Evolutionary conservation across 1,139 yeast species (phyloP), one percentile per base, ranked within the genome.

Genomic region (Kodamaea derodonti): DNA sequence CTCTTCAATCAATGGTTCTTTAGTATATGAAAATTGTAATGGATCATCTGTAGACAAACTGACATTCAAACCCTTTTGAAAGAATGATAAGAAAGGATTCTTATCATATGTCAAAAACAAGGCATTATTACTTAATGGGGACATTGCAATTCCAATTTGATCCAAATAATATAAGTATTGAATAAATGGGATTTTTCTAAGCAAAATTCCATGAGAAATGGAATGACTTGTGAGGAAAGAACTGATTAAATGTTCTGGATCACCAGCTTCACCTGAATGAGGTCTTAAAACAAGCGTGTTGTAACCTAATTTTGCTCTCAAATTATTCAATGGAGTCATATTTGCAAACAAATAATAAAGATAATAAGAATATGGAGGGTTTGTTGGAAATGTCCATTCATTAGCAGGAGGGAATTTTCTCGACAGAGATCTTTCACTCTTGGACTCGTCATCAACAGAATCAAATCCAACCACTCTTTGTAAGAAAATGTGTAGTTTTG

Each of bases 201-300:
- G 69, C 40, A 90, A 62, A 41, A 94, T 94, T 39, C 99, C 99
- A 55, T 94, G 99, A 29, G 95, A 86, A 42, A 92, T 94, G 35
- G 95, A 86, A 52, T 92, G 95, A 1, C 97, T 80, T 0, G 95
- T 79, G 51, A 94, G 64, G 52, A 84, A 94, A 1, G 98, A 94
- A 37, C 92, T 75, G 29, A 90, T 87, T 55, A 94, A 72, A 63
- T 94, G 98, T 51, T 90, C 97, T 1, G 98, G 97, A 52, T 94
- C 97, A 36, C 99, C 99, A 4, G 98, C 99, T 61, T 94, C 99
- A 45, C 99, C 99, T 50, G 96, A 86, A 58, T 94, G 99, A 2
- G 99, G 99, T 51, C 98, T 77, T 48, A 94, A 68, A 14, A 87
- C 95, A 60, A 94, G 82, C 0, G 97, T 90, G 55, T 86, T 90